Evolutionary conservation across 169 alveolate species (phyloP).

Genomic region (Plasmodium yoelii): DNA sequence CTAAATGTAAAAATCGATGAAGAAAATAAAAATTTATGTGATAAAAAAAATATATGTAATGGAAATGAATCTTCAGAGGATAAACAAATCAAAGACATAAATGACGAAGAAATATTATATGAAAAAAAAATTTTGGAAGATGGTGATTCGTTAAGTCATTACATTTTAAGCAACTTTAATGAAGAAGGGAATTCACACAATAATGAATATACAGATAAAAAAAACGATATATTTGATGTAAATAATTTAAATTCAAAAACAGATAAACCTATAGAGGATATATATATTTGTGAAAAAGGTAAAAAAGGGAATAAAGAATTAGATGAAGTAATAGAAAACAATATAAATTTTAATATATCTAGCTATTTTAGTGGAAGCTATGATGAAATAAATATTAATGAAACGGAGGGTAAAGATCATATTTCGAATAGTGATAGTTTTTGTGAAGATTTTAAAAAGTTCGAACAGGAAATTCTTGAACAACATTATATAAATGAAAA

Average conservation of each 20-base stretch:
- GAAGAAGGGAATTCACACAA: neutral
- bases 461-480: constrained; percentile 7
- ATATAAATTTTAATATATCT: constrained; percentile 54
- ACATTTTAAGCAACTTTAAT: too few species aligned
- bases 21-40: too few species aligned
- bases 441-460: neutral
- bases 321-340: constrained; percentile 68
- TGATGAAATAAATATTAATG: constrained; percentile 18
- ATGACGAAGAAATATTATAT: too few species aligned
- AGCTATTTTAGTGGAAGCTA: constrained; percentile 73
- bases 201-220: neutral
- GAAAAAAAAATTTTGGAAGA: too few species aligned
- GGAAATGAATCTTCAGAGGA: too few species aligned
- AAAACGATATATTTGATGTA: neutral
- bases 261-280: constrained; percentile 2
- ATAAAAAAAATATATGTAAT: too few species aligned
- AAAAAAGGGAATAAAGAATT: constrained; percentile 28
- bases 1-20: too few species aligned
- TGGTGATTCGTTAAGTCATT: too few species aligned
- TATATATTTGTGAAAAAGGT: neutral
- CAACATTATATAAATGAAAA: neutral
- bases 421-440: neutral
- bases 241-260: neutral
- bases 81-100: too few species aligned
- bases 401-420: neutral